Base-by-base conservation (phyloP, 345 rosid species). In the Anacardium occidentale region DNA sequence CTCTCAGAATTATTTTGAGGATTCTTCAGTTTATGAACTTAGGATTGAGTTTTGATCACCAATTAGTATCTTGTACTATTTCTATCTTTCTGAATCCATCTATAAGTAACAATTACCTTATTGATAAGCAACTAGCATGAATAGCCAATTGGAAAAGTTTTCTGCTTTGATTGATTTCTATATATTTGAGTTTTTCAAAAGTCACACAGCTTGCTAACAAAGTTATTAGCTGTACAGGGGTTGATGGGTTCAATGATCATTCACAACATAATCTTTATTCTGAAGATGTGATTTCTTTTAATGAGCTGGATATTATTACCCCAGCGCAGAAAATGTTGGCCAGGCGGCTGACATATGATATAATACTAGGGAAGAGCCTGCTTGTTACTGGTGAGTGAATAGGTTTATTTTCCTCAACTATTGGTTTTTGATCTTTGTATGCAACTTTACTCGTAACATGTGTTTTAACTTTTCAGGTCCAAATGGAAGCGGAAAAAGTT, bases 401-500 rank as follows among this genome's bases (percentile, higher is more conserved):
- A 73, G n/a, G 53, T 77, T 59, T 3, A 45, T 59, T 37, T 58
- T 21, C 21, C 4, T 54, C 20, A 12, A 42, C 20, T n/a, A 42
- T 53, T 57, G 66, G 22, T 58, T 70, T 3, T 60, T 64, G 14
- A 67, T 74, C 48, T 64, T 61, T 61, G 34, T 61, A 48, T 55
- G 50, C 64, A 72, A 73, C 71, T 53, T 76, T 65, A 37, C 50
- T 76, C 69, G 78, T 77, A 73, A 82, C 75, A 45, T 78, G 68
- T 62, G 50, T 78, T 62, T n/a, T 47, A 67, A 73, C 51, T 15
- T 15, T 74, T 44, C 82, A 95, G 99, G 99, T 84, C 99, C 99
- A 48, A 95, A 93, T 47, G 99, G 99, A 40, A 91, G 98, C 45
- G 99, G 99, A 59, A 95, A 95, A 77, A 95, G 98, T 79, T 93